Base-by-base conservation (phyloP, 2,329 filamentous ascomycete species). In the Beauveria sp. region DNA sequence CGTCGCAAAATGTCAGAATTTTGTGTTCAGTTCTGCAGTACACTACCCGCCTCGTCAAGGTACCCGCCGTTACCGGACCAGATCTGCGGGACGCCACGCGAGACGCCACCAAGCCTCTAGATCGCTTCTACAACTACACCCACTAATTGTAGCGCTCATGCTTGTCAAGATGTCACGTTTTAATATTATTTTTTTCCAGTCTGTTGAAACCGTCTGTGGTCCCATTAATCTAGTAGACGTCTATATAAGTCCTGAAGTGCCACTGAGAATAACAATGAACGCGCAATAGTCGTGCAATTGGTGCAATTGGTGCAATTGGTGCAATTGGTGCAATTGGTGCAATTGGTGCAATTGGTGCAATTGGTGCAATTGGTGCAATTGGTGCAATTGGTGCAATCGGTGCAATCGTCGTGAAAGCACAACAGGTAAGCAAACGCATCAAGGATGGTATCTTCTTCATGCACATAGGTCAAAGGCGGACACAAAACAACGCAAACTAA, bases 121-220 rank as follows among this genome's bases (percentile, higher is more conserved):
- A 69, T 9, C 67, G 67, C 50, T 69, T 69, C 61, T 66, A 67
- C 7, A 60, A 26, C 22, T 20, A 24, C 12, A 26, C 10, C 14
- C 34, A 38, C 12, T 38, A 5, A 16, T 12, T 16, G 5, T 16
- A 38, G 34, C 34, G 34, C 12, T 38, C 34, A 38, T 38, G 14
- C 31, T 38, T 38, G 14, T 16, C 14, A 16, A 16, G 14, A 38
- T 38, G 14, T 6, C 14, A 14, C 34, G 5, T 38, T 38, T 38
- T 16, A 14, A 38, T 3, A 38, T 16, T 16, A 5, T 38, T 16
- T 16, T 14, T 16, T 6, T 38, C 1, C 34, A 31, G 31, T 45
- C 22, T 46, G 40, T 10, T 10, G 9, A n/a, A 48, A 57, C 38
- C n/a, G n/a, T 16, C 48, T 38, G 12, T 24, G 20, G 28, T 48